A percentile compares a stretch with the other conserved stretches of the same genome.
Conservation (phyloP, 768 basidiomycete species). For the Tulasnella sp. region DNA sequence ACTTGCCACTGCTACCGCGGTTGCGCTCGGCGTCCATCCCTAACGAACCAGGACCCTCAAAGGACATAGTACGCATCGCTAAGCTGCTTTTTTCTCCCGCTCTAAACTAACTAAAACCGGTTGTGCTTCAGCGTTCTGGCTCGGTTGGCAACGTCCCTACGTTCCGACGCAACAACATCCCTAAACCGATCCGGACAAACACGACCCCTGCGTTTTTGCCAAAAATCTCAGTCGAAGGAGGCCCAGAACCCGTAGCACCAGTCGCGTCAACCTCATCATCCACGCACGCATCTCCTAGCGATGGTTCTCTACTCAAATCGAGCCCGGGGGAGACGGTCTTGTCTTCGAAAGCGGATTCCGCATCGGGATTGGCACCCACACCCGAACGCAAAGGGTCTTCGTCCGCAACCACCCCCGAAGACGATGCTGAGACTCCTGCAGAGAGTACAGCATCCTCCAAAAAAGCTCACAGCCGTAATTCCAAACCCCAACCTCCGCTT, state of each 20-base stretch:
- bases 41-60: not conserved
- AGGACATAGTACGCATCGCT: not conserved
- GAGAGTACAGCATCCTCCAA: not conserved
- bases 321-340: not conserved
- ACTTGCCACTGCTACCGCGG: not conserved
- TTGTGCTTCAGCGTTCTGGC: not conserved
- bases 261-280: not conserved
- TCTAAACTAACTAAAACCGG: not conserved
- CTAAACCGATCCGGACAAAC: not conserved
- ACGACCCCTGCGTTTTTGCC: not conserved
- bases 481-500: constrained; percentile 5
- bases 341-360: not conserved
- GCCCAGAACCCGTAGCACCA: not conserved
- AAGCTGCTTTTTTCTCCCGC: not conserved
- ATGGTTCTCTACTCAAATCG: not conserved
- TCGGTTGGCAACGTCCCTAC: not conserved
- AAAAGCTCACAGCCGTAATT: not conserved
- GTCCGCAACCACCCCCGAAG: not conserved
- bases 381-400: not conserved
- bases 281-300: not conserved
- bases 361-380: not conserved
- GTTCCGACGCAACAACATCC: not conserved
- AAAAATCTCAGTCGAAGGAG: not conserved
- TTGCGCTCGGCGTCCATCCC: not conserved
- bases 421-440: not conserved